Evolutionary conservation across 176 grass and related monocot species (phyloP).

Genomic region (Miscanthus lutarioriparius): DNA sequence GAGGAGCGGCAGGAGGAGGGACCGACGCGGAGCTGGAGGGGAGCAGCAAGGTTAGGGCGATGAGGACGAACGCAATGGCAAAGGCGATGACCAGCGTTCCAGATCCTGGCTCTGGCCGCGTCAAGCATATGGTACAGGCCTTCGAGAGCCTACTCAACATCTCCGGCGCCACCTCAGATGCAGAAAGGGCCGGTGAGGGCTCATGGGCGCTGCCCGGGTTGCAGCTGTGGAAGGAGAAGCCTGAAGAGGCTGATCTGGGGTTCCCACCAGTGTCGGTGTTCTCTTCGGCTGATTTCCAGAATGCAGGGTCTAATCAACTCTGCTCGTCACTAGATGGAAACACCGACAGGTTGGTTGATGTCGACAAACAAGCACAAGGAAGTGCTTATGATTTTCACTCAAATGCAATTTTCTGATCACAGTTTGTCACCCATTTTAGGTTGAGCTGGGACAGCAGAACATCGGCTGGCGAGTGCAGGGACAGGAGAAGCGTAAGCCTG

Average conservation of each 20-base stretch:
- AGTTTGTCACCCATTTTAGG: slow-evolving; percentile 44
- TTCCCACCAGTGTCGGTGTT: slow-evolving; percentile 25
- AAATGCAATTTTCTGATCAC: slow-evolving; percentile 23
- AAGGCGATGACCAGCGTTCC: slow-evolving; percentile 69
- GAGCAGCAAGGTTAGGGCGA: slow-evolving; percentile 64
- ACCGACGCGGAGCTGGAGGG: slow-evolving; percentile 42
- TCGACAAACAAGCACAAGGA: neutral
- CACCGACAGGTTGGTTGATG: slow-evolving; percentile 48
- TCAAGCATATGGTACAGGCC: slow-evolving; percentile 83
- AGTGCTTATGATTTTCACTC: neutral
- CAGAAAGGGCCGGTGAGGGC: slow-evolving; percentile 48
- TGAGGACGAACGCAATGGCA: slow-evolving; percentile 58
- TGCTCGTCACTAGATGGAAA: slow-evolving; percentile 61
- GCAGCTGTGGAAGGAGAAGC: slow-evolving; percentile 34
- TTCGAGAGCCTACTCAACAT: slow-evolving; percentile 87
- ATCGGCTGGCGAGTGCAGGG: slow-evolving; percentile 47
- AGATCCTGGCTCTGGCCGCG: slow-evolving; percentile 60
- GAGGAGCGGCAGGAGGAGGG: neutral
- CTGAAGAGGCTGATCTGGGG: slow-evolving; percentile 1
- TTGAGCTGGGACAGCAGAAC: slow-evolving; percentile 60
- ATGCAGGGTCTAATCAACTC: slow-evolving; percentile 16
- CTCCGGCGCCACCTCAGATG: slow-evolving; percentile 48
- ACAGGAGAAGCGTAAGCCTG: slow-evolving; percentile 63
- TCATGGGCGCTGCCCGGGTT: slow-evolving; percentile 80
- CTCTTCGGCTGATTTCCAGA: slow-evolving; percentile 55